Evolutionary conservation across 768 basidiomycete species (phyloP), one percentile per base, ranked within the genome.

Genomic region (Auriscalpium vulgare): DNA sequence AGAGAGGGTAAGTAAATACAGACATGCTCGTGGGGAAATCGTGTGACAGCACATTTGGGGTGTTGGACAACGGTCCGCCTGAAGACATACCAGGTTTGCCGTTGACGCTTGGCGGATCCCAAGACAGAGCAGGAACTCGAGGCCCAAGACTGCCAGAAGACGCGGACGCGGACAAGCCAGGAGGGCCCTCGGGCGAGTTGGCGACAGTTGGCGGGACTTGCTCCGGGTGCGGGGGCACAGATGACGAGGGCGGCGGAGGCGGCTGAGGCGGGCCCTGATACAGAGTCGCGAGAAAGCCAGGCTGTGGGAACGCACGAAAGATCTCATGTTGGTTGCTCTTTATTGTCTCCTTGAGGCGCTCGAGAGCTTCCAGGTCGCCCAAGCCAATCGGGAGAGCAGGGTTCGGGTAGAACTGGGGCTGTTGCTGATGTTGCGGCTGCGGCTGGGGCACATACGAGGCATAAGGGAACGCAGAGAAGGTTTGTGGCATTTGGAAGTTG

Each of bases 281-380:
- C 55, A 87, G 70, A 49, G 73, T 76, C 37, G 82, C 84, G 40
- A 91, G 80, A 50, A 76, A 78, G 14, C 74, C 75, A 34, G 87
- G 88, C 57, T 82, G 78, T 23, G 88, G 86, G 47, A 79, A 66
- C 34, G 87, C 79, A 21, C 80, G 78, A 67, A 81, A 91, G 62
- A 82, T 74, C 54, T 86, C 81, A 68, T 91, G 88, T 65, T 91
- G 87, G 50, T 80, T 81, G 36, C 74, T 76, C 65, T 83, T 85
- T 69, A 91, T 90, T 54, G 79, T 72, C 21, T 80, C 72, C 68
- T 91, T 90, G 68, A 91, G 81, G 55, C 82, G 82, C 70, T 89
- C 82, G 57, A 91, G 77, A 36, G 84, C 77, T 66, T 88, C 85
- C 59, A 90, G 78, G 70, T 89, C 88, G 65, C 74, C 77, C 63